These are phyloP conservation scores for Colletotrichum kahawae DNA, from an alignment of 2,329 filamentous ascomycete species.

Conservation along the genomic window DNA sequence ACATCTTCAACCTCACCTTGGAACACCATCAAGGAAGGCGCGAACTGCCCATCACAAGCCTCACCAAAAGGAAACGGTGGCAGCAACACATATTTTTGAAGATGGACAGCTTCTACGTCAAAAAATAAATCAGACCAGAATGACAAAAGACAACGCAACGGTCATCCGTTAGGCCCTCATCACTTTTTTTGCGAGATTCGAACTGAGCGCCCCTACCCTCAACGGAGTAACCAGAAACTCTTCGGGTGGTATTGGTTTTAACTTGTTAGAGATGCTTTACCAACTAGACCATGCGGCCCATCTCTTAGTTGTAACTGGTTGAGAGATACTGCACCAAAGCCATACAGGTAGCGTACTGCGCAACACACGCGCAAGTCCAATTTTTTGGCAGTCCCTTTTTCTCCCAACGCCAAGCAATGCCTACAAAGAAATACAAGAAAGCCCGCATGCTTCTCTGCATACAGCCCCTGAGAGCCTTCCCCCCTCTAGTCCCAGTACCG, in stretches of 20 bases:
- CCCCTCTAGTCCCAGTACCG: conserved; percentile 84
- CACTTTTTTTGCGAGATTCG: not conserved
- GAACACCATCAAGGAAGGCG: not conserved
- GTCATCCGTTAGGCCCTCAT: not conserved
- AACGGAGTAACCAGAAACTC: not conserved
- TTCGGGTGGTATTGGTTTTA: not conserved
- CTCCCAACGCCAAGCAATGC: conserved; percentile 23
- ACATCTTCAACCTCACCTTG: not conserved
- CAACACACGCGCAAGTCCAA: not conserved
- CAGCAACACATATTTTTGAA: not conserved
- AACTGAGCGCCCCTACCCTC: not conserved
- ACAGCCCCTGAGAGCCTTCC: not conserved
- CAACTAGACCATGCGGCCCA: not conserved
- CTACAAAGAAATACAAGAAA: conserved; percentile 1
- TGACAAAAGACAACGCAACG: not conserved
- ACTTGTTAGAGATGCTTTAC: not conserved
- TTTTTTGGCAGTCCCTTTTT: not conserved
- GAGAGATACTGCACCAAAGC: not conserved
- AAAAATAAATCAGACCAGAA: not conserved
- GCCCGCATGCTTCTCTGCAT: not conserved
- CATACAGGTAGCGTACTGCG: not conserved
- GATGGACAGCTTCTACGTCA: not conserved
- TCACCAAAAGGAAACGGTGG: not conserved
- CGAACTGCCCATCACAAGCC: not conserved
- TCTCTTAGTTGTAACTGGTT: not conserved